phyloP scores from a whole-genome alignment of 352 stramenopile species.

The Phytophthora boehmeriae region DNA sequence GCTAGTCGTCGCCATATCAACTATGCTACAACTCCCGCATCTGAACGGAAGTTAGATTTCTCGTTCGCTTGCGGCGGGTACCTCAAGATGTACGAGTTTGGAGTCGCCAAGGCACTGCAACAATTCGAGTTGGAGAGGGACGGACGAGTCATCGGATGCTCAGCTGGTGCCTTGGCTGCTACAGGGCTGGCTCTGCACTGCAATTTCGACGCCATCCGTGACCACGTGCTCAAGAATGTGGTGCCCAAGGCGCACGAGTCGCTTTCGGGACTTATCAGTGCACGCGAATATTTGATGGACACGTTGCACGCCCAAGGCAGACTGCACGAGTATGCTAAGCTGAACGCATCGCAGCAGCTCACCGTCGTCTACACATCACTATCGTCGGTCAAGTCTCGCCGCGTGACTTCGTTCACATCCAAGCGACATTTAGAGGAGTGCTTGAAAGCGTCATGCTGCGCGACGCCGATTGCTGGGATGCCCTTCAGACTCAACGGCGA shows the following conservation, averaged over 20 bases:
- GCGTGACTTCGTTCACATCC: conserved; percentile 68
- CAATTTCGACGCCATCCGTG: conserved; percentile 75
- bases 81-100: conserved; percentile 91
- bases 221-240: conserved; percentile 60
- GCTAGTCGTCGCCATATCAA: conserved; percentile 5
- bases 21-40: not conserved
- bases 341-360: conserved; percentile 55
- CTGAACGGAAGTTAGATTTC: conserved; percentile 38
- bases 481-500: conserved; percentile 78
- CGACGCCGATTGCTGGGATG: conserved; percentile 74
- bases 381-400: conserved; percentile 61
- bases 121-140: conserved; percentile 65
- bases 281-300: conserved; percentile 64
- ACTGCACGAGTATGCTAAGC: conserved; percentile 52
- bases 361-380: conserved; percentile 79
- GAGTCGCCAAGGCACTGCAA: conserved; percentile 86
- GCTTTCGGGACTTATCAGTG: conserved; percentile 55
- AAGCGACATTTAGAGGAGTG: conserved; percentile 57
- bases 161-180: conserved; percentile 71
- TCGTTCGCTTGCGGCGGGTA: conserved; percentile 89
- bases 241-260: conserved; percentile 62
- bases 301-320: conserved; percentile 48
- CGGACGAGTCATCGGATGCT: conserved; percentile 79
- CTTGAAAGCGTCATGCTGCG: conserved; percentile 79
- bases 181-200: conserved; percentile 73